Evolutionary conservation across 805 yeast species (phyloP).

Genomic region (Sugiyamaella boreocaroliniensis): DNA sequence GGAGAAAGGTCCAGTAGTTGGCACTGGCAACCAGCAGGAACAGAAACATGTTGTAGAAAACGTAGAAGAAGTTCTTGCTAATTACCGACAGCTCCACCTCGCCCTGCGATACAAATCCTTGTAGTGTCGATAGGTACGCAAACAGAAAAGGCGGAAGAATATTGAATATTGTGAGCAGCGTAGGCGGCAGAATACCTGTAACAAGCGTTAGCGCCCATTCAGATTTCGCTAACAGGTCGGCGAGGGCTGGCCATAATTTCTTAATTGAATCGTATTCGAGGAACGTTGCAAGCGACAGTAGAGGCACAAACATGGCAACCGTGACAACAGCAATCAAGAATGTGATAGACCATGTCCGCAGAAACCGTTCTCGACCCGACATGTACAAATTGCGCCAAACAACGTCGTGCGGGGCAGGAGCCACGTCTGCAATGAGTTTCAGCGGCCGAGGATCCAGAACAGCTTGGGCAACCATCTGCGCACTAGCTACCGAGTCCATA

Average conservation of each 20-base stretch:
- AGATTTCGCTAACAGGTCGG: slow-evolving; percentile 53
- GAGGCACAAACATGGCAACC: slow-evolving; percentile 72
- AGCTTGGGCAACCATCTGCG: slow-evolving; percentile 95
- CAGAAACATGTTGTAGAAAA: slow-evolving; percentile 86
- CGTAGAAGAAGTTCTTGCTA: slow-evolving; percentile 87
- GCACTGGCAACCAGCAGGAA: slow-evolving; percentile 91
- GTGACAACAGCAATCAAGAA: slow-evolving; percentile 61
- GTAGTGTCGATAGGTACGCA: slow-evolving; percentile 72
- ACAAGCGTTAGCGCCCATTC: slow-evolving; percentile 72
- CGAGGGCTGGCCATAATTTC: slow-evolving; percentile 77
- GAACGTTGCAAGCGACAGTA: slow-evolving; percentile 75
- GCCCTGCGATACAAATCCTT: slow-evolving; percentile 86
- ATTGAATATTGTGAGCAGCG: slow-evolving; percentile 80
- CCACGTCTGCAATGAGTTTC: slow-evolving; percentile 71
- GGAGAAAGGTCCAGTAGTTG: slow-evolving; percentile 66
- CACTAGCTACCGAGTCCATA: slow-evolving; percentile 90
- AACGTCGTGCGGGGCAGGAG: slow-evolving; percentile 95
- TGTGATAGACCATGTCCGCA: slow-evolving; percentile 60
- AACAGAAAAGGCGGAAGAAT: slow-evolving; percentile 78
- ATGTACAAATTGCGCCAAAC: slow-evolving; percentile 87
- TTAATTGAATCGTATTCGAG: slow-evolving; percentile 72
- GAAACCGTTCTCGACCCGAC: slow-evolving; percentile 62
- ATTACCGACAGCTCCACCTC: slow-evolving; percentile 89
- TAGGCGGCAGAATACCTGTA: slow-evolving; percentile 86
- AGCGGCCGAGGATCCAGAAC: slow-evolving; percentile 85